Evolutionary conservation across 2,329 filamentous ascomycete species (phyloP), one percentile per base, ranked within the genome.

Genomic region (Fusarium ramigenum): DNA sequence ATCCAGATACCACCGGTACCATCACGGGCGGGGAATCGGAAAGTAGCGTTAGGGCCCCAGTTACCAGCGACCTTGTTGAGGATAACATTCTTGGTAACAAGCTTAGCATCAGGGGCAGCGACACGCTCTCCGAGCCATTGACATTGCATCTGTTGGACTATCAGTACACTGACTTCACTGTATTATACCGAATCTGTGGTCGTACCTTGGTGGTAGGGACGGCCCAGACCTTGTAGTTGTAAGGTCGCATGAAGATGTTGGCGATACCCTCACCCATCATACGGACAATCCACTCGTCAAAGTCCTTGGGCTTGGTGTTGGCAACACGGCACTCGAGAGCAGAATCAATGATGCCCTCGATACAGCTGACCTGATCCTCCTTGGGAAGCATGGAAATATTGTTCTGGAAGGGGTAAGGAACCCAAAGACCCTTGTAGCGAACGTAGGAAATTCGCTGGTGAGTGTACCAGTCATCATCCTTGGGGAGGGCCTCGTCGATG

Each of bases 181-280:
- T 28, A 28, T 47, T 46, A n/a, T 56, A 14, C 14, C 16, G 9
- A n/a, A 32, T 28, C 23, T 53, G 28, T 34, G 15, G 54, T 40
- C 67, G 79, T 88, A 97, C 94, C 91, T 97, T 97, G 77, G 93
- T 97, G 63, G 96, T 98, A 67, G 96, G 96, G 79, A 98, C 96
- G 72, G 96, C 96, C 96, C 96, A 99, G 82, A 99, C 96, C 88
- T 99, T 99, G 92, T 92, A 99, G 91, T 99, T 99, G 90, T 99
- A 99, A 61, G 96, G 96, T 79, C 96, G 90, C 96, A 99, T 99
- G 90, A 99, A 99, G 78, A 96, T 89, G 83, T 99, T 91, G 76
- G 95, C 96, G 80, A 99, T 89, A 78, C 96, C 96, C 78, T 90
- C 87, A 79, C 96, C 96, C 86, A 93, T 95, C 87, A 93, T 97